These are phyloP conservation scores for Basipetospora chlamydospora DNA, from an alignment of 2,329 filamentous ascomycete genomes.

Conservation along the genomic window DNA sequence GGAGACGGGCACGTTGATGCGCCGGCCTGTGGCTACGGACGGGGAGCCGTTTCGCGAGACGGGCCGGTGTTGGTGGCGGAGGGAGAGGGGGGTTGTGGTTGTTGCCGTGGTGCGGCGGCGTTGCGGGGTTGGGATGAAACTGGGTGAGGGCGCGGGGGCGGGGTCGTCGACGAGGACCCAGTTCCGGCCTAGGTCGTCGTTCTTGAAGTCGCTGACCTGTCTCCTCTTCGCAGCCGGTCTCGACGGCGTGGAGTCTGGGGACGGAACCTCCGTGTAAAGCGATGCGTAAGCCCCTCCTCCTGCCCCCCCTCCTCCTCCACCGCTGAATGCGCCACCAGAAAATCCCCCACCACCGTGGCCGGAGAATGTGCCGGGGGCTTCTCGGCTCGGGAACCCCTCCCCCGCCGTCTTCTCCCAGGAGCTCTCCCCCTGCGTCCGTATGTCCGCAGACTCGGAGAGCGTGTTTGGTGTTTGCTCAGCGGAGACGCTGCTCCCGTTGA, in stretches of 20 bases:
- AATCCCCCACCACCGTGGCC: no score
- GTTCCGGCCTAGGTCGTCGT: slow-evolving; percentile 44
- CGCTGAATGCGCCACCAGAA: no score
- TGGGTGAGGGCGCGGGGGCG: no score
- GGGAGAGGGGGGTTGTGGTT: neutral
- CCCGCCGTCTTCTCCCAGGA: no score
- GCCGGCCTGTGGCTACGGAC: slow-evolving; percentile 14
- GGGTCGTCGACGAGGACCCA: slow-evolving; percentile 54
- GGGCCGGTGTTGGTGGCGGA: neutral
- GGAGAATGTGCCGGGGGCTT: no score
- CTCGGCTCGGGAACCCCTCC: no score
- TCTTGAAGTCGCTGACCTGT: slow-evolving; percentile 29
- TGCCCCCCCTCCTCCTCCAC: no score
- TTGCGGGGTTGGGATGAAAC: no score
- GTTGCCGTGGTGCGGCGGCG: neutral
- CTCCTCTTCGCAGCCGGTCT: slow-evolving; percentile 36
- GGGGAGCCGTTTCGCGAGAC: slow-evolving; percentile 11
- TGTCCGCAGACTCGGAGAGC: no score
- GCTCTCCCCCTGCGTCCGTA: no score
- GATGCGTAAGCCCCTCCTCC: no score
- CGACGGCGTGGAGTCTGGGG: slow-evolving; percentile 26
- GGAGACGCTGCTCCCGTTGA: no score
- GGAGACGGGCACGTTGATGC: slow-evolving; percentile 25
- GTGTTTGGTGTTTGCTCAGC: neutral
- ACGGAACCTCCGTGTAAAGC: slow-evolving; percentile 13